Base-by-base conservation (phyloP, 495 filamentous ascomycete genomes). In the Sordaria brevicollis region DNA sequence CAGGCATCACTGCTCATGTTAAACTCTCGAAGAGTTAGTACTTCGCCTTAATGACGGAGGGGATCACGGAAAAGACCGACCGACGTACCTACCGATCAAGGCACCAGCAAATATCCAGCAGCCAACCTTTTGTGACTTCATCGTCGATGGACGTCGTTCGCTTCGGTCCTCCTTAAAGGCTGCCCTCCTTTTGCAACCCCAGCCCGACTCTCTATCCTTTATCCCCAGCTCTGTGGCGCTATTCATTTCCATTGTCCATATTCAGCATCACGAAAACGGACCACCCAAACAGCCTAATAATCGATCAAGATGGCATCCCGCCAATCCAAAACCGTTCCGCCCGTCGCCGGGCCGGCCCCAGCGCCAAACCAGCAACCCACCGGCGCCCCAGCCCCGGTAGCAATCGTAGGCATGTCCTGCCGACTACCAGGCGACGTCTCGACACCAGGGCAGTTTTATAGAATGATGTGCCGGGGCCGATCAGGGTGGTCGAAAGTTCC, bases 401-500 rank as follows among this genome's bases (percentile, higher is more conserved):
- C 82, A 73, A 82, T 84, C 35, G 73, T 81, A 31, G 82, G 82
- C 74, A 82, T 84, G 75, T 79, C 79, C 54, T 82, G 82, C 75
- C 81, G 84, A 17, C 76, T 86, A 17, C 83, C 84, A 2, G 84
- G 83, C 35, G 79, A 78, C 49, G 76, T 83, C 33, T 78, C 79
- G 31, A 78, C 73, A 31, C 76, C 79, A 3, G 74, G 74, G 9
- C 78, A 83, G 34, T 82, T 87, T 25, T 86, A 83, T 75, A 77
- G 84, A 3, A 75, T 86, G 76, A 74, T 86, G 5, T 74, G 77
- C 67, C 78, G 76, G 25, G 75, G 74, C 35, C 69, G 76, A n/a
- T 77, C 74, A 67, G 81, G 76, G 15, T 81, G 80, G 80, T 78
- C 75, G 5, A 74, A 79, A 69, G 78, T 91, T 66, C 92, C 92